These are phyloP conservation scores for Plantago lanceolata DNA, from an alignment of 305 asterid species.

Conservation along the genomic window DNA sequence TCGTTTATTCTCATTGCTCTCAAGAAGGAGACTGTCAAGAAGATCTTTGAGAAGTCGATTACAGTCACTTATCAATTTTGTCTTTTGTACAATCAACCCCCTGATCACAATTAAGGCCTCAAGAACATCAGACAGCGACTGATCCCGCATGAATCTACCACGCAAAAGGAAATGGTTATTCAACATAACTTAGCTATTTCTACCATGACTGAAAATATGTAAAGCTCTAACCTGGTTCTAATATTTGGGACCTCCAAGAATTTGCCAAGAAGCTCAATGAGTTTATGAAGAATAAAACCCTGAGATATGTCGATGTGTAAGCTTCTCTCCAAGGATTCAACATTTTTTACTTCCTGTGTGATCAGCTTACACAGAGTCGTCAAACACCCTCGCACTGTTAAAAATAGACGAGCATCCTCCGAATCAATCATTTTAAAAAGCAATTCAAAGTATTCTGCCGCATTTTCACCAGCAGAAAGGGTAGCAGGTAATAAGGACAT, in stretches of 20 bases:
- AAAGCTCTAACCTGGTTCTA: slow-evolving; percentile 69
- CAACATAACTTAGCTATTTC: slow-evolving; percentile 10
- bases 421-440: slow-evolving; percentile 91
- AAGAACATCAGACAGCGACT: slow-evolving; percentile 83
- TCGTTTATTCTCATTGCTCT: slow-evolving; percentile 85
- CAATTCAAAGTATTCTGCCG: slow-evolving; percentile 92
- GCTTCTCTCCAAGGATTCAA: slow-evolving; percentile 96
- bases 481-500: slow-evolving; percentile 91
- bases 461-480: slow-evolving; percentile 93
- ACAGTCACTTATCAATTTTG: slow-evolving; percentile 91
- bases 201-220: slow-evolving; percentile 12
- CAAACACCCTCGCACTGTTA: slow-evolving; percentile 88
- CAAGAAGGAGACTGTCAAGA: slow-evolving; percentile 88
- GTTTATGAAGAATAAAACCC: slow-evolving; percentile 97
- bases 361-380: slow-evolving; percentile 77
- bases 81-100: slow-evolving; percentile 93
- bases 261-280: slow-evolving; percentile 95
- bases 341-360: slow-evolving; percentile 69
- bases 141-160: slow-evolving; percentile 89
- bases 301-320: slow-evolving; percentile 95
- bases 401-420: slow-evolving; percentile 91
- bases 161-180: slow-evolving; percentile 19
- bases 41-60: slow-evolving; percentile 88
- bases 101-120: slow-evolving; percentile 97
- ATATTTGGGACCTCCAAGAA: slow-evolving; percentile 93